Base-by-base conservation (phyloP, 345 rosid species). In the Eucalyptus paniculata region DNA sequence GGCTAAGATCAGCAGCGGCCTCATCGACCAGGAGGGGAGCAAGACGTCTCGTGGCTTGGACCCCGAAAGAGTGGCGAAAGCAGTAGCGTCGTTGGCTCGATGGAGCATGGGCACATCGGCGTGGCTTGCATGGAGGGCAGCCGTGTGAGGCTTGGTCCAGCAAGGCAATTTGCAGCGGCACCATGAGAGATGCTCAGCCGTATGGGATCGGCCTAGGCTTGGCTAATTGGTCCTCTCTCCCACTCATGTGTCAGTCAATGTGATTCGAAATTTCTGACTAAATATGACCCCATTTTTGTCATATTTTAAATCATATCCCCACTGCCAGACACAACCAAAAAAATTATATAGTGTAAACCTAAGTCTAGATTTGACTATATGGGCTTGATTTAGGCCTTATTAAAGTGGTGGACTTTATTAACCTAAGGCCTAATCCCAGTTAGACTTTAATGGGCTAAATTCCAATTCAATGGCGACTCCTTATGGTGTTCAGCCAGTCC, bases 171-270 rank as follows among this genome's bases (percentile, higher is more conserved):
- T 53, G 26, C 58, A 56, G 62, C 30, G 30, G 62, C 30, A 56
- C 62, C 30, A 0, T 24, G 13, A 23, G 62, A 5, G 62, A 56
- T 56, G 62, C 62, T 56, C 30, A 24, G 62, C 62, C 28, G 28
- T 23, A 24, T 24, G 62, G 62, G 62, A 56, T 56, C 13, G 62
- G 62, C 30, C 62, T 9, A 56, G 30, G 30, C 62, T 56, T 56
- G 62, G 62, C 30, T 24, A 24, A 10, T 2, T 24, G 62, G 30
- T 56, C 28, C 58, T 19, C 26, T 8, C 58, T 2, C 56, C 26
- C 5, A 4, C 58, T 19, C 58, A 4, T 21, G 26, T 9, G 58
- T 53, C 58, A 0, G 1, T 4, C 1, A 23, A 56, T 9, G 1
- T 23, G 14, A 56, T 56, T 56, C 30, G 1, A 56, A 56, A 24